Evolutionary conservation across 2,329 filamentous ascomycete species (phyloP), one percentile per base, ranked within the genome.

Genomic region (Xylaria polymorpha): DNA sequence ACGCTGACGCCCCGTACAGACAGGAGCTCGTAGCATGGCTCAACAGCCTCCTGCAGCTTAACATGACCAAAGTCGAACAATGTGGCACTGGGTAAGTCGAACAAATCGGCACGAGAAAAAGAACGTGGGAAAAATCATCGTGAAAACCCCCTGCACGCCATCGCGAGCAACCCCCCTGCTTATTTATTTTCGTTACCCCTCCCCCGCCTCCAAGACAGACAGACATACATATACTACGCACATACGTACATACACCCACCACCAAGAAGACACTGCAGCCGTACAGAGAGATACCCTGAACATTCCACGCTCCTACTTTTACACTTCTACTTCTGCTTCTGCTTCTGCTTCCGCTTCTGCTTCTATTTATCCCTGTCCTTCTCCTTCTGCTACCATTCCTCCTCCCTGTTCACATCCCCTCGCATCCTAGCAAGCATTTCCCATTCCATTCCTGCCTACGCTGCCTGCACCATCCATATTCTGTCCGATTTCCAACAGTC

Each of bases 21-120:
- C 96, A 99, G 85, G 96, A 99, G 85, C 90, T 99, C 76, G 87
- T 99, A 76, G 88, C 91, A 84, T 99, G 96, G 96, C 86, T 98
- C 75, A 99, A 99, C 87, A 95, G 93, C 87, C 92, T 99, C 72
- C 90, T 99, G 61, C 94, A 98, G 85, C 91, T 99, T 79, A 99
- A 98, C 85, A 90, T 99, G 78, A 98, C 92, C 78, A 98, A 98
- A 84, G 94, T 99, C 81, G 96, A 99, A 85, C 96, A 99, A 87
- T 98, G 95, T 82, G 96, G 96, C 81, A 98, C 95, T 79, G 96
- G 95, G 95, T 98, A 90, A 77, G 85, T 81, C 72, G 67, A 48
- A 3, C 14, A 67, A 48, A 3, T n/a, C 18, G n/a, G 6, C 4
- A 29, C 37, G 2, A 22, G 9, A 14, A 48, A 39, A 8, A 64